A percentile compares a stretch with the other conserved stretches of the same genome.
Evolutionary conservation across 495 filamentous ascomycete genomes (phyloP).

Genomic region (Penicillium crystallinum): DNA sequence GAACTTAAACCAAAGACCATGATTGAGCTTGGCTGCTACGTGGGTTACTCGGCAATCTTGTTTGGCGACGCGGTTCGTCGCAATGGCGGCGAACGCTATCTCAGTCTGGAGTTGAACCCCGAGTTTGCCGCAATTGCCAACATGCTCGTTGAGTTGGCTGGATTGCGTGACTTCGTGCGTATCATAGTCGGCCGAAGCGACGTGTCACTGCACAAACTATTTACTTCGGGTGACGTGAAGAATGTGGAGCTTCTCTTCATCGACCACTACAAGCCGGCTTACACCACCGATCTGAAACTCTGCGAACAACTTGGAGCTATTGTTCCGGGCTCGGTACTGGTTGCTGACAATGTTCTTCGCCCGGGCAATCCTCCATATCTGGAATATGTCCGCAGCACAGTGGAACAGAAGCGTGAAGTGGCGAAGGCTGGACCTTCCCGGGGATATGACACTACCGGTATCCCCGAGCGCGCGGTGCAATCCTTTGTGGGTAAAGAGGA

Average conservation of each 20-base stretch:
- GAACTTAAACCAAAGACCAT: slow-evolving; percentile 60
- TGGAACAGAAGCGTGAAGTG: slow-evolving; percentile 31
- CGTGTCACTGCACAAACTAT: slow-evolving; percentile 51
- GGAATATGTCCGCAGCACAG: slow-evolving; percentile 35
- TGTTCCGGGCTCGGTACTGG: slow-evolving; percentile 54
- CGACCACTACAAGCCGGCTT: slow-evolving; percentile 70
- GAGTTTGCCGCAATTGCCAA: slow-evolving; percentile 60
- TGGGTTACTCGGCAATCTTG: slow-evolving; percentile 73
- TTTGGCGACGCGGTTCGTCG: slow-evolving; percentile 59
- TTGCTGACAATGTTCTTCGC: slow-evolving; percentile 68
- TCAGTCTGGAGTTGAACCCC: slow-evolving; percentile 62
- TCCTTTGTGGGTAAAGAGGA: slow-evolving; percentile 33
- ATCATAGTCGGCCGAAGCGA: slow-evolving; percentile 64
- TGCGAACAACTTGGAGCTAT: slow-evolving; percentile 64
- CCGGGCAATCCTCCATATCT: slow-evolving; percentile 74
- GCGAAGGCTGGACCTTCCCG: slow-evolving; percentile 27
- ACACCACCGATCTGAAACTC: slow-evolving; percentile 65
- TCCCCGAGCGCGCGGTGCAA: slow-evolving; percentile 24
- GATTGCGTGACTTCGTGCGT: slow-evolving; percentile 58
- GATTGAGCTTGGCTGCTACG: slow-evolving; percentile 77
- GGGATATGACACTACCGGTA: slow-evolving; percentile 25
- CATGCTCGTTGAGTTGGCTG: slow-evolving; percentile 61
- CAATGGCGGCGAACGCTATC: slow-evolving; percentile 56
- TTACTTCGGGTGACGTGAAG: slow-evolving; percentile 44
- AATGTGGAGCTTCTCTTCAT: slow-evolving; percentile 66